Percentiles rank a stretch among this genome's conserved stretches.
Conservation (phyloP, 257 asterid genomes). For the Buddleja alternifolia region DNA sequence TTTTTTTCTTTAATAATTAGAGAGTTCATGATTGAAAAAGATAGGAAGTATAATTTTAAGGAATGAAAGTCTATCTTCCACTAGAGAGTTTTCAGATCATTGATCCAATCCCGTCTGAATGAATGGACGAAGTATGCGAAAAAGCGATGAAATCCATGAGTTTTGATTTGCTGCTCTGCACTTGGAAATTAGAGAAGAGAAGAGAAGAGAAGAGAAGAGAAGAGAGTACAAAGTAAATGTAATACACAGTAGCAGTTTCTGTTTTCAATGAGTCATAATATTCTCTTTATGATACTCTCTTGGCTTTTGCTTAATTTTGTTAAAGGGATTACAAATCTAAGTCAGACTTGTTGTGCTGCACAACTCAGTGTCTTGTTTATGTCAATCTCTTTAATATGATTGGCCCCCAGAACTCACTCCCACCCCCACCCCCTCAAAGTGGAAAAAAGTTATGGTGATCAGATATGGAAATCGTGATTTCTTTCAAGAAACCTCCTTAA, state of each 20-base stretch:
- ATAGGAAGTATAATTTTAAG: no score
- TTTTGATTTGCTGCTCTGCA: constrained; percentile 11
- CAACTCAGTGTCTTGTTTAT: constrained; percentile 55
- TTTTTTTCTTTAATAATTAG: no score
- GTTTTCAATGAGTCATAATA: constrained; percentile 59
- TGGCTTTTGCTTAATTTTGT: constrained; percentile 57
- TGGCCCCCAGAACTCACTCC: constrained; percentile 25
- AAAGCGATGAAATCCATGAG: constrained; percentile 41
- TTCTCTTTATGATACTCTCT: constrained; percentile 51
- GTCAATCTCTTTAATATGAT: constrained; percentile 62
- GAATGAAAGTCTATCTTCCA: background rate
- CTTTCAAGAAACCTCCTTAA: constrained; percentile 57
- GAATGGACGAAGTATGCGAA: constrained; percentile 23
- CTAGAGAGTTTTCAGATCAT: constrained; percentile 27
- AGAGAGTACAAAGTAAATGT: background rate
- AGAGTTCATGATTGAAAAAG: no score
- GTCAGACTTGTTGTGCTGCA: constrained; percentile 42
- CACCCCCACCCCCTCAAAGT: constrained; percentile 36
- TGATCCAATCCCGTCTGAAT: constrained; percentile 32
- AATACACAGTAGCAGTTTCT: constrained; percentile 37
- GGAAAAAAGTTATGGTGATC: constrained; percentile 45
- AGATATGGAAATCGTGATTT: constrained; percentile 51
- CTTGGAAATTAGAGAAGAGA: constrained; percentile 19
- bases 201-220: background rate
- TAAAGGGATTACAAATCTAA: constrained; percentile 47